Percentiles rank a stretch among this genome's conserved stretches.
phyloP scores from a whole-genome alignment of 345 rosid genomes.

The Eucalyptus camaldulensis region DNA sequence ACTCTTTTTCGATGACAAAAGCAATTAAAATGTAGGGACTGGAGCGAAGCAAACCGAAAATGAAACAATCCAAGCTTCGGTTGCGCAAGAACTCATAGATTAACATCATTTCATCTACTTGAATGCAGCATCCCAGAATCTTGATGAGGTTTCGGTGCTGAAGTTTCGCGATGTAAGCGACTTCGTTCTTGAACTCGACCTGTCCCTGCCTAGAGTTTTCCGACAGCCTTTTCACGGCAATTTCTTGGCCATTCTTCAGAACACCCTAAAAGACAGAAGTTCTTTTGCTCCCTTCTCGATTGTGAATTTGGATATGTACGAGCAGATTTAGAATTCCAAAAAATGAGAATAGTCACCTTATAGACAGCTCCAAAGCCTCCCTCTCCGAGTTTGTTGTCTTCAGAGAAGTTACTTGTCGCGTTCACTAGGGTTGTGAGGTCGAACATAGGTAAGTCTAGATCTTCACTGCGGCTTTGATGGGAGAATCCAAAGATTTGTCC shows the following conservation, averaged over 20 bases:
- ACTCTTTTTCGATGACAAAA: not conserved
- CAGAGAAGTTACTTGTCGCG: not conserved
- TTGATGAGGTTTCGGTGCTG: not conserved
- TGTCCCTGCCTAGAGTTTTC: not conserved
- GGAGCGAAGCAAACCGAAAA: not conserved
- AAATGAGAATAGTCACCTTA: not conserved
- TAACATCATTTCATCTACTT: not conserved
- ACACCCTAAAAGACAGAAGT: not conserved
- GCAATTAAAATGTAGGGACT: not conserved
- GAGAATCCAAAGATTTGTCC: not conserved
- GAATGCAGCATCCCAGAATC: not conserved
- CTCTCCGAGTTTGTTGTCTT: not conserved
- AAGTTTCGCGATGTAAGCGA: not conserved
- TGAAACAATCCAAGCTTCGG: not conserved
- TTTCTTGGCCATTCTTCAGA: not conserved
- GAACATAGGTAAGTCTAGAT: not conserved
- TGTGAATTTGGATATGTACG: not conserved
- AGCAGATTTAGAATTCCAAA: not conserved
- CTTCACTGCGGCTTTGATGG: not conserved
- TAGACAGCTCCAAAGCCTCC: slow-evolving; percentile 2
- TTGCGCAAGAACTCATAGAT: not conserved
- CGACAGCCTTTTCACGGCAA: not conserved
- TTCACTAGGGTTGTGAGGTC: not conserved
- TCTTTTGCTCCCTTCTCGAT: not conserved
- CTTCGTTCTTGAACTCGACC: not conserved